Evolutionary conservation across 176 grass and related monocot species (phyloP).

Genomic region (Zea mays): Zm-B73-REFERENCE-NAM-5.0 NC_050104.1:160851001-160851500

Average conservation of each 20-base stretch:
- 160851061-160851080: conserved; percentile 66
- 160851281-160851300: conserved; percentile 98
- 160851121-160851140: background rate
- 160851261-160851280: conserved; percentile 85
- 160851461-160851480: background rate
- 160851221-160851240: conserved; percentile 47
- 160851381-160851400: background rate
- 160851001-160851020: conserved; percentile 61
- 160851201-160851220: conserved; percentile 1
- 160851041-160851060: conserved; percentile 79
- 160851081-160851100: conserved; percentile 76
- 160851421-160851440: background rate
- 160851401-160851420: background rate
- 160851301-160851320: background rate
- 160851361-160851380: background rate
- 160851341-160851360: background rate
- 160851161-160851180: background rate
- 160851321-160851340: background rate
- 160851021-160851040: conserved; percentile 67
- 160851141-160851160: background rate
- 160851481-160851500: background rate
- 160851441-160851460: background rate
- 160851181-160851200: background rate
- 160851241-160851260: conserved; percentile 63
- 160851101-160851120: conserved; percentile 82